Evolutionary conservation across 1,284 basidiomycete species (phyloP), one percentile per base, ranked within the genome.

Genomic region (Grifola frondosa): DNA sequence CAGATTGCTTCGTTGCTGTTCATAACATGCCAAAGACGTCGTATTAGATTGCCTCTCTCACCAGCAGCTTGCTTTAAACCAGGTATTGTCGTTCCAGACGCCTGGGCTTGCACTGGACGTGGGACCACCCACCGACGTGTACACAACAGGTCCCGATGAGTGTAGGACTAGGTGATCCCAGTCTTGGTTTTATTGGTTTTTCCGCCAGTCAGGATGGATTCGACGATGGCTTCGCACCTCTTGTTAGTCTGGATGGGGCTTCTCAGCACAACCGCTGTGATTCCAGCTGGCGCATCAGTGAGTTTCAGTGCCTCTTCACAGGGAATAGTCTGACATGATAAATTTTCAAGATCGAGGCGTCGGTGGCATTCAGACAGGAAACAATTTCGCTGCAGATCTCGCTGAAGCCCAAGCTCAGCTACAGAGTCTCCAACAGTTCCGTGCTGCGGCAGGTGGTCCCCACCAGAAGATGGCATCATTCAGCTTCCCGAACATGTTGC

Each of bases 391-490:
- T 29, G 76, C 85, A 13, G 91, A 94, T 63, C 81, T 95, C 21
- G 91, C 91, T 3, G 88, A 92, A 59, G 91, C 91, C 10, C 92
- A 95, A 63, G 91, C 93, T 9, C 96, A 99, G 64, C 75, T 99
- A 5, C 90, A 93, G 57, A 95, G 94, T 57, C 76, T 98, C 30
- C 91, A 96, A 59, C 93, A 97, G 60, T 98, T 97, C 77, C 88
- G 96, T 53, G 92, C 91, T 25, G 91, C 91, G 4, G 88, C 92
- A 13, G 93, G 91, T 42, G 90, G 91, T n/a, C 91, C 96, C 50
- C 95, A 97, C 65, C 84, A 91, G 58, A 95, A 96, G 73, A 94
- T 96, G 79, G 81, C 91, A 10, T 98, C 96, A 0, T 97, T 97
- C 72, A 91, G 90, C 58, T 93, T 96, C 75, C 93, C 92, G 8